Base-by-base conservation (phyloP, 1,284 basidiomycete species). In the Bjerkandera adusta region DNA sequence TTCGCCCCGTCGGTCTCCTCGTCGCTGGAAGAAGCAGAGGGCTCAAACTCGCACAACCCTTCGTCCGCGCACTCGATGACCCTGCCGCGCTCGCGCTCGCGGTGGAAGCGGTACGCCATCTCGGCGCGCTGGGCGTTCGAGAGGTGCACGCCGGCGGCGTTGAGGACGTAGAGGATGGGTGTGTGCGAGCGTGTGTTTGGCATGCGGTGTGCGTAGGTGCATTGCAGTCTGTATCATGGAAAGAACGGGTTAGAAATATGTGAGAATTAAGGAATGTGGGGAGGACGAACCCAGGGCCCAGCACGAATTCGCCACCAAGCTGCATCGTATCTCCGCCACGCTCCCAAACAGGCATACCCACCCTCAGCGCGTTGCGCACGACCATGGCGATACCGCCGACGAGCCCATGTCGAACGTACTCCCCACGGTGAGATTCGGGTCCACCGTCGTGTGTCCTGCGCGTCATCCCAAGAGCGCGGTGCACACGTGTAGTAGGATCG, bases 301-400 rank as follows among this genome's bases (percentile, higher is more conserved):
- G 76, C 21, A 95, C 77, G 60, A 95, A 94, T 68, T 95, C 92
- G 20, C 92, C 92, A 13, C 92, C 92, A 24, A 95, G 75, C 64
- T 93, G 87, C 41, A 72, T 66, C 36, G 81, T 69, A 58, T 92
- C 85, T 0, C 92, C 92, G 1, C 86, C 88, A 46, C 80, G 81
- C 64, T 85, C 83, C 79, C 82, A 85, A 8, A 93, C 70, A 0
- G 89, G 88, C 79, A 92, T 83, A 27, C 85, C 77, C 12, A 78
- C 75, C 44, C 76, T 76, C 35, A 89, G 58, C 6, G 84, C 83
- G 50, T 85, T 79, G 52, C 77, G 68, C 33, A 88, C 75, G 18
- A 89, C 83, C 69, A 81, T 81, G 18, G 83, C 77, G 33, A 87
- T 75, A 8, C 86, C 86, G 21, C 79, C 68, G 53, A 88, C 67